Evolutionary conservation across 2,329 filamentous ascomycete genomes (phyloP), one percentile per base, ranked within the genome.

Genomic region (Alternaria brassicae): DNA sequence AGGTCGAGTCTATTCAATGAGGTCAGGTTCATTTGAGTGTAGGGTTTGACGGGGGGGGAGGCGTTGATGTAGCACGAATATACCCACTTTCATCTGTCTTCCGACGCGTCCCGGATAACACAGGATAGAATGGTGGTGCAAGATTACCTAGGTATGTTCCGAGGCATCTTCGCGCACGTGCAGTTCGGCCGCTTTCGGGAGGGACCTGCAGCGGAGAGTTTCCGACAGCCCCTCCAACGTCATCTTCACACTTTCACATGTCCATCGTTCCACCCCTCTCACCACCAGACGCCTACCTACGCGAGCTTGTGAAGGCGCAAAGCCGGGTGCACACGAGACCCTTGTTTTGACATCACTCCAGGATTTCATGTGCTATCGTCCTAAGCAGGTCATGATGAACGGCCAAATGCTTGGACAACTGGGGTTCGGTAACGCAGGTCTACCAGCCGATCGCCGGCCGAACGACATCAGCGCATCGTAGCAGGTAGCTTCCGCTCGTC

Each of bases 1-100:
- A 71, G 82, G 32, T 81, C 82, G 5, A 81, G 80, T 52, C 72
- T 84, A 41, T 79, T 83, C 44, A 77, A 77, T 41, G 82, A 84
- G 63, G 77, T 84, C 47, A 74, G 66, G 59, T 79, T 79, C 72
- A 72, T 69, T 30, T 77, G 63, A 72, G 19, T 36, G 23, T 42
- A 30, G 45, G 51, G 6, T 23, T 49, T 42, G 39, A 10, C 48
- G 34, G 4, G 15, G n/a, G 30, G 23, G 50, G 36, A 37, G 30
- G 17, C 13, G 37, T 61, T 58, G 56, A 36, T 55, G 53, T 56
- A 57, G 64, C 57, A 61, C 56, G 65, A 65, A 65, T 70, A 70
- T 70, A 70, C 67, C 67, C 67, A 53, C n/a, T 48, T 58, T 27
- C 8, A 57, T 53, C 15, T 53, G 28, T 51, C 15, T 17, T 59